Evolutionary conservation across 1,284 basidiomycete genomes (phyloP).

Genomic region (Ustilago curta): DNA sequence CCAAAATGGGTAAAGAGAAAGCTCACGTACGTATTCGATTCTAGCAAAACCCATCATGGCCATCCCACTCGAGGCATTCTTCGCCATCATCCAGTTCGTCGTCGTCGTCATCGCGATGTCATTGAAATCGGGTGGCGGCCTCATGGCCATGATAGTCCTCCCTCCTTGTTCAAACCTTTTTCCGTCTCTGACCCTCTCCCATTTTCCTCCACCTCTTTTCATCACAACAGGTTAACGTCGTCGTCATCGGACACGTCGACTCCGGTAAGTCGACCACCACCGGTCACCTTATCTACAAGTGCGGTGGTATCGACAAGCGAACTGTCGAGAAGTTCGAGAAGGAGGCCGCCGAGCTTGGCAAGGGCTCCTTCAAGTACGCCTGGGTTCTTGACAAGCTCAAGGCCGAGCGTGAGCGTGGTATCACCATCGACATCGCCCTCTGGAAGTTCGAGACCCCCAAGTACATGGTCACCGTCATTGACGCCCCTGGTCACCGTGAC

Average conservation of each 20-base stretch:
- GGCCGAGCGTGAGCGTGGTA: conserved; percentile 98
- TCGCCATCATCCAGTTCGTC: background rate
- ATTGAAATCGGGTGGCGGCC: background rate
- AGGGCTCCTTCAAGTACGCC: conserved; percentile 96
- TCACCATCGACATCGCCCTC: conserved; percentile 97
- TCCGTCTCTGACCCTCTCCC: conserved; percentile 17
- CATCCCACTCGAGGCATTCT: background rate
- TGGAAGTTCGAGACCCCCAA: conserved; percentile 70
- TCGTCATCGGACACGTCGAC: conserved; percentile 70
- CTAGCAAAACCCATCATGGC: background rate
- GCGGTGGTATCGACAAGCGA: conserved; percentile 99
- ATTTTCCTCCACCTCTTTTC: background rate
- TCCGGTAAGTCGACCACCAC: conserved; percentile 96
- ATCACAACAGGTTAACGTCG: conserved; percentile 67
- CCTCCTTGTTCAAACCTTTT: too few relatives aligned
- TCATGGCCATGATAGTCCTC: background rate
- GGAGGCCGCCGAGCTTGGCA: conserved; percentile 99
- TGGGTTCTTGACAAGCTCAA: conserved; percentile 99
- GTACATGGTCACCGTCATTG: conserved; percentile 81
- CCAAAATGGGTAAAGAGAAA: conserved; percentile 65
- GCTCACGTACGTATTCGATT: conserved; percentile 53
- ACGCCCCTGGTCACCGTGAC: conserved; percentile 99
- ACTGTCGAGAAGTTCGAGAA: conserved; percentile 99
- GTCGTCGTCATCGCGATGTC: conserved; percentile 6
- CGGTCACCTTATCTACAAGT: conserved; percentile 99